Base-by-base conservation (phyloP, 441 rosid genomes). In the Syzygium malaccense region DNA sequence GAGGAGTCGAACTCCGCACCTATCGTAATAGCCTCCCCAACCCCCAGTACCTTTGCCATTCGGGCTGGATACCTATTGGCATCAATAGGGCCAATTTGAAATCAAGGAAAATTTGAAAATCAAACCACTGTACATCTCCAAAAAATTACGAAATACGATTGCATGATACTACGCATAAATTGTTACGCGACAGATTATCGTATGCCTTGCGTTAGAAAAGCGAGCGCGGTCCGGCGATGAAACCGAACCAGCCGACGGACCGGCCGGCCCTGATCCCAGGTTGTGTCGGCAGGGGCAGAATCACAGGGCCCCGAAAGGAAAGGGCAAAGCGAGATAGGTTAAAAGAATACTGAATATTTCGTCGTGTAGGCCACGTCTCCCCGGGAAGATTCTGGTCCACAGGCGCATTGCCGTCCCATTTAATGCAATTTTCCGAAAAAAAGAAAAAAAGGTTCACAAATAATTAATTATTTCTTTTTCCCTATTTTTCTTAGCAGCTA, bases 91-190 rank as follows among this genome's bases (percentile, higher is more conserved):
- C 83, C n/a, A 41, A 1, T 41, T 75, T 23, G 83, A 75, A 23
- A 13, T 41, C 51, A 12, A 23, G 83, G 18, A 12, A 41, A 5
- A 75, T 41, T 75, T 23, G 48, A 7, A 7, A 45, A 7, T 45
- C 48, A 45, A 45, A 75, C 18, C 83, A 23, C 1, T 1, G 10
- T 6, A 3, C 25, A 13, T 23, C n/a, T 71, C 49, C 28, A 41
- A 14, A 4, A 23, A 41, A 3, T 12, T 12, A 41, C 5, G n/a
- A 23, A 37, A 23, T 0, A 12, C n/a, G 28, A 1, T 0, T 7
- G 8, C 41, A 12, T 19, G 49, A 33, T 37, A 26, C 80, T 5
- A 37, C 26, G 14, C 7, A 0, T 71, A 11, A 41, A 25, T 60
- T 60, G 64, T 58, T 25, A 11, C 4, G 28, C 66, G 30, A 11